phyloP scores from a whole-genome alignment of 2,329 filamentous ascomycete genomes.

The Xylariaceae sp. region DNA sequence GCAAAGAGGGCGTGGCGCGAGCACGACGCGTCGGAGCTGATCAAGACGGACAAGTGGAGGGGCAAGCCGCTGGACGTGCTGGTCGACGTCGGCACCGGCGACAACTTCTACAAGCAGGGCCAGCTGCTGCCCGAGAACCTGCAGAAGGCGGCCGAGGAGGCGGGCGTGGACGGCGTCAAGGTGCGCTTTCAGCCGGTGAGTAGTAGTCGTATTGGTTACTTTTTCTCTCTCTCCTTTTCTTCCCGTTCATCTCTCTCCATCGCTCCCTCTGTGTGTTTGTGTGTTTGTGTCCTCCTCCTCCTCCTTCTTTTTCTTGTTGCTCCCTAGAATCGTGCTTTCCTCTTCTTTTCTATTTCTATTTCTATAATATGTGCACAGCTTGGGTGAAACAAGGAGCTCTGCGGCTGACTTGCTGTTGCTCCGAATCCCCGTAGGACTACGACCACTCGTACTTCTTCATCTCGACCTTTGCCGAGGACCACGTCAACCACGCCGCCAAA shows the following conservation, averaged over 20 bases:
- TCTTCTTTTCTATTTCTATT: constrained; percentile 1
- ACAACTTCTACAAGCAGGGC: constrained; percentile 93
- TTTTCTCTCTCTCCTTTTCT: neutral
- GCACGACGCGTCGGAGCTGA: constrained; percentile 86
- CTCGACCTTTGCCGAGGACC: constrained; percentile 80
- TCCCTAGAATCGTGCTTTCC: no score
- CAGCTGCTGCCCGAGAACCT: constrained; percentile 95
- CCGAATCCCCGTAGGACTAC: constrained; percentile 70
- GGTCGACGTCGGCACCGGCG: constrained; percentile 87
- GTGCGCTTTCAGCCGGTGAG: constrained; percentile 73
- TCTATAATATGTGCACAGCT: neutral
- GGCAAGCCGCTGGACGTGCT: constrained; percentile 60
- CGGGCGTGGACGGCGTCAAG: constrained; percentile 63
- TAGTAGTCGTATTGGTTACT: constrained; percentile 6
- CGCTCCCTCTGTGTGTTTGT: no score
- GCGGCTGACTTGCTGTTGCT: no score
- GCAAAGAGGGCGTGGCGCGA: constrained; percentile 66
- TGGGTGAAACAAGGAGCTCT: no score
- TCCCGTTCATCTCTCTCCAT: neutral
- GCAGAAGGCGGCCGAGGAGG: constrained; percentile 66
- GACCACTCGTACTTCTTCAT: constrained; percentile 99
- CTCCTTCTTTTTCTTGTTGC: no score
- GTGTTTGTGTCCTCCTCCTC: no score
- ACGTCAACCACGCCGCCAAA: constrained; percentile 87
- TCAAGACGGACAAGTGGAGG: constrained; percentile 62